Evolutionary conservation across 2,329 filamentous ascomycete genomes (phyloP).

Genomic region (Rosellinia necatrix): DNA sequence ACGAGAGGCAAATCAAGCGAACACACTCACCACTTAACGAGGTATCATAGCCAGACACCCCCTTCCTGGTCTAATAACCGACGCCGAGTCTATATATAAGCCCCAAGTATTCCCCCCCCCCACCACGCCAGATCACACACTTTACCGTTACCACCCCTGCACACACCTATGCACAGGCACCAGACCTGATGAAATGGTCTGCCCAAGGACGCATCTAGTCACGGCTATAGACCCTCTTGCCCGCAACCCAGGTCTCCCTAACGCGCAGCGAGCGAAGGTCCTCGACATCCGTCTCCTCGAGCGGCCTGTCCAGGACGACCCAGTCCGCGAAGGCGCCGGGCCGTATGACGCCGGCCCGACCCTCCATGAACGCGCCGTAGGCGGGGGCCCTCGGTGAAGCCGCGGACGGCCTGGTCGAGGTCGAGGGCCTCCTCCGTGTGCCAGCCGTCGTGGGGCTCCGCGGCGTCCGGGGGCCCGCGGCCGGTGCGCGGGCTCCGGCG

Average conservation of each 20-base stretch:
- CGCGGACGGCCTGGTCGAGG: slow-evolving; percentile 62
- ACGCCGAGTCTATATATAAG: background rate
- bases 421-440: slow-evolving; percentile 62
- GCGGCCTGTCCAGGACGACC: slow-evolving; percentile 67
- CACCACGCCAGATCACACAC: background rate
- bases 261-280: slow-evolving; percentile 59
- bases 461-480: slow-evolving; percentile 50
- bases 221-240: slow-evolving; percentile 52
- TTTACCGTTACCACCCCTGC: background rate
- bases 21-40: background rate
- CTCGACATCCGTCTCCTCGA: slow-evolving; percentile 57
- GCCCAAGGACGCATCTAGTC: slow-evolving; percentile 1
- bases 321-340: slow-evolving; percentile 70
- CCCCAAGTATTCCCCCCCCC: background rate
- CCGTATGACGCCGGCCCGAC: slow-evolving; percentile 61
- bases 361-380: slow-evolving; percentile 63
- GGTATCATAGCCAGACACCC: background rate
- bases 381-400: slow-evolving; percentile 66
- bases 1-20: too few relatives aligned
- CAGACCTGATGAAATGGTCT: too few relatives aligned
- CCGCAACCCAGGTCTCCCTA: slow-evolving; percentile 71
- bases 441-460: slow-evolving; percentile 58
- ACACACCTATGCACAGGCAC: background rate
- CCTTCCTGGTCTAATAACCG: too few relatives aligned
- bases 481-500: slow-evolving; percentile 63